Conservation (phyloP, 306 rosid genomes). For the Mimosa pudica region DNA sequence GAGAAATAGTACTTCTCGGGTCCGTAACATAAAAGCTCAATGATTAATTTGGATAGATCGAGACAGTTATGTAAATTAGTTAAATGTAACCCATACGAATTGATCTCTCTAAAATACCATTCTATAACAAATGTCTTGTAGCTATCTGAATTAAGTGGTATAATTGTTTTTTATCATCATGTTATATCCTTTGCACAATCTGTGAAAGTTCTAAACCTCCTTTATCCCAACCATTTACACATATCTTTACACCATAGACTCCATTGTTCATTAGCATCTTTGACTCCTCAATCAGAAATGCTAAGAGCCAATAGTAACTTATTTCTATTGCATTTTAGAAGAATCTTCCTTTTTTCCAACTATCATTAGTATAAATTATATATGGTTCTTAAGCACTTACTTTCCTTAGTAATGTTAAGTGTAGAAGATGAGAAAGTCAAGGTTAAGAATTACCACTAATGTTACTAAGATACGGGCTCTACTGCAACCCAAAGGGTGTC, state of each 20-base stretch:
- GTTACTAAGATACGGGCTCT: constrained; percentile 96
- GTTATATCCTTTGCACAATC: not conserved
- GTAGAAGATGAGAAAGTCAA: constrained; percentile 1
- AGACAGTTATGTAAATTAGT: no score
- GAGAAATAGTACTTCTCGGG: not conserved
- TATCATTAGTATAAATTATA: not conserved
- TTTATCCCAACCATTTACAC: not conserved
- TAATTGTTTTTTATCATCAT: not conserved
- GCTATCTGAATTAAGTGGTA: no score
- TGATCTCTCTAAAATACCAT: no score
- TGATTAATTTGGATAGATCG: no score
- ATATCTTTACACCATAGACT: not conserved
- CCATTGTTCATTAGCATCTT: not conserved
- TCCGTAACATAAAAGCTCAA: not conserved
- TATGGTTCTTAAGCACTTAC: not conserved
- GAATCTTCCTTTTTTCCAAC: not conserved
- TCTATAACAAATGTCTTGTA: no score
- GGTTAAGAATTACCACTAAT: constrained; percentile 66
- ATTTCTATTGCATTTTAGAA: not conserved
- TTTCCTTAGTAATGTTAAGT: not conserved
- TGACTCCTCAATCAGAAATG: not conserved
- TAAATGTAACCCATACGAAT: no score
- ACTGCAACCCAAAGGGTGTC: constrained; percentile 95
- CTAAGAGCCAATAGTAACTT: not conserved
- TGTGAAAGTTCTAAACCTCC: not conserved